Percentiles rank a stretch among this genome's conserved stretches.
phyloP scores from a whole-genome alignment of 1,139 yeast species.

The Sugiyamaella castrensis region DNA sequence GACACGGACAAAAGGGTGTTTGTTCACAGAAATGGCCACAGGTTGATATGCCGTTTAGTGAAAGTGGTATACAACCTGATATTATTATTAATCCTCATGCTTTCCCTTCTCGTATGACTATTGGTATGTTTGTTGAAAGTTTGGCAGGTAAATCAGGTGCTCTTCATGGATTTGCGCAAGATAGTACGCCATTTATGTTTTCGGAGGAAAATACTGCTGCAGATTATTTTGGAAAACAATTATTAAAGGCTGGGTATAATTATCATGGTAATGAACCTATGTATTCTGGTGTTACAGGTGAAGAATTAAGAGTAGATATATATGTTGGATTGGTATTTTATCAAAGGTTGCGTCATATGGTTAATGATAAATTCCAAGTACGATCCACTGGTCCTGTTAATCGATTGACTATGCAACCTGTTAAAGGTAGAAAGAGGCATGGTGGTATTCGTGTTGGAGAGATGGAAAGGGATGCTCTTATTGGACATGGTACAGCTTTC shows the following conservation, averaged over 20 bases:
- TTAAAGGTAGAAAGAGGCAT: constrained; percentile 96
- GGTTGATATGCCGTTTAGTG: constrained; percentile 94
- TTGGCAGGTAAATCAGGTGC: constrained; percentile 99
- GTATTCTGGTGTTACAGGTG: constrained; percentile 99
- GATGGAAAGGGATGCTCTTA: constrained; percentile 98
- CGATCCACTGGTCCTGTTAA: constrained; percentile 98
- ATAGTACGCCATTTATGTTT: constrained; percentile 95
- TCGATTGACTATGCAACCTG: constrained; percentile 98
- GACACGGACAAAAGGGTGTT: constrained; percentile 99
- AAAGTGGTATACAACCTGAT: constrained; percentile 95
- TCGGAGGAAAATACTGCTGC: constrained; percentile 94
- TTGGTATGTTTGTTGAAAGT: constrained; percentile 98
- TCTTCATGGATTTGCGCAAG: constrained; percentile 95
- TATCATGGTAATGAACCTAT: constrained; percentile 98
- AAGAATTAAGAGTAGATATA: constrained; percentile 91
- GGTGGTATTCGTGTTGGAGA: constrained; percentile 99
- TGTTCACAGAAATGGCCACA: constrained; percentile 99
- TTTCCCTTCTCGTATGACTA: constrained; percentile 99
- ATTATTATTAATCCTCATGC: constrained; percentile 98
- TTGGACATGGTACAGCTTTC: constrained; percentile 99
- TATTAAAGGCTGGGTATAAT: constrained; percentile 83
- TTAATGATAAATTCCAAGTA: constrained; percentile 98
- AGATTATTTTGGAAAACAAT: constrained; percentile 93
- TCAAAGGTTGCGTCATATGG: constrained; percentile 99
- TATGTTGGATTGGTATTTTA: constrained; percentile 96